A percentile compares a stretch with the other conserved stretches of the same genome.
Conservation (phyloP, 2,329 filamentous ascomycete genomes). For the Hypoxylon sp. region DNA sequence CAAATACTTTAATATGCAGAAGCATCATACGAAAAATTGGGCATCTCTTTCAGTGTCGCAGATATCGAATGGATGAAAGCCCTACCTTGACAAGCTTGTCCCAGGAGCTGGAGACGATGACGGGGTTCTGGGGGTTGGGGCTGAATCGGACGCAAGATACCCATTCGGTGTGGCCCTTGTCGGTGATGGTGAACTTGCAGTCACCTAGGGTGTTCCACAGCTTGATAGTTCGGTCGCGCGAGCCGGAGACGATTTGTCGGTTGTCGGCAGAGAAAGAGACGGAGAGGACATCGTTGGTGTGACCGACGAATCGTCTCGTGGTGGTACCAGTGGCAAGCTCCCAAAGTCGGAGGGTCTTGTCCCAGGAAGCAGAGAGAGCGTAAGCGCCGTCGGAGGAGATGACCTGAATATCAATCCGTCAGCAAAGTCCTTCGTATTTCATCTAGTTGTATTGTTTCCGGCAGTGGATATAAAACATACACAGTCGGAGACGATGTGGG, state of each 20-base stretch:
- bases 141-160: constrained; percentile 99
- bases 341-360: constrained; percentile 99
- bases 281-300: constrained; percentile 99
- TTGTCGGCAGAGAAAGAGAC: constrained; percentile 99
- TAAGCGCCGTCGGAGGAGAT: constrained; percentile 99
- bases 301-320: constrained; percentile 98
- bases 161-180: constrained; percentile 99
- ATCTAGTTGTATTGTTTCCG: background rate
- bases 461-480: constrained; percentile 72
- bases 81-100: constrained; percentile 99
- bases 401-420: constrained; percentile 72
- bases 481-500: constrained; percentile 99
- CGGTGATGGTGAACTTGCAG: constrained; percentile 99
- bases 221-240: constrained; percentile 99
- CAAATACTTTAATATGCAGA: constrained; percentile 97
- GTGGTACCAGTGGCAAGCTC: constrained; percentile 97
- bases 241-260: constrained; percentile 99
- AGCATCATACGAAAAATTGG: constrained; percentile 81
- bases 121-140: constrained; percentile 99
- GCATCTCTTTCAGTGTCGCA: constrained; percentile 26
- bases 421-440: constrained; percentile 41
- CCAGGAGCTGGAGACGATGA: constrained; percentile 98
- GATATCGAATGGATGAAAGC: constrained; percentile 58
- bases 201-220: constrained; percentile 99
- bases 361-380: constrained; percentile 98